phyloP scores from a whole-genome alignment of 352 stramenopile species.

The Pythium monospermum region DNA sequence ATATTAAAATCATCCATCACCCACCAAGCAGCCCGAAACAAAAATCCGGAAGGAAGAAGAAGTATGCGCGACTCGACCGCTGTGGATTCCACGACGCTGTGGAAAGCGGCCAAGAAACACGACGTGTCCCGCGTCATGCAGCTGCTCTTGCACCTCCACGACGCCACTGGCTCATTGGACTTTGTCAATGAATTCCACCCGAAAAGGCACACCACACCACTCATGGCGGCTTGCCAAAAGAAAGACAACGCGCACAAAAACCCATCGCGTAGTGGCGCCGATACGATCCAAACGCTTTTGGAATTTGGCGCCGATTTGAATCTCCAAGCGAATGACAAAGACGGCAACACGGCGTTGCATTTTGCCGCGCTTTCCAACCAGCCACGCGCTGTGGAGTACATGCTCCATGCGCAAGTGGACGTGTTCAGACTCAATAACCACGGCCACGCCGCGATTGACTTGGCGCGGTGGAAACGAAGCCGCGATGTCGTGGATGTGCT shows the following conservation, averaged over 20 bases:
- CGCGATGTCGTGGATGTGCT: slow-evolving; percentile 37
- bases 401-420: slow-evolving; percentile 45
- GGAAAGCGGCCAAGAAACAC: not conserved
- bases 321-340: slow-evolving; percentile 28
- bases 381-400: slow-evolving; percentile 39
- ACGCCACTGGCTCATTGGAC: not conserved
- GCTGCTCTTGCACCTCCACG: too few species aligned
- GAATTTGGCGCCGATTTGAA: slow-evolving; percentile 49
- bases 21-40: too few species aligned
- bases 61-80: not conserved
- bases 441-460: slow-evolving; percentile 53
- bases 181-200: not conserved
- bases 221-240: slow-evolving; percentile 64
- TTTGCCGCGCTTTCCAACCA: slow-evolving; percentile 56
- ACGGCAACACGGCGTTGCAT: slow-evolving; percentile 61
- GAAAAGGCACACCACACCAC: slow-evolving; percentile 33
- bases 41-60: too few species aligned
- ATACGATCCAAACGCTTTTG: slow-evolving; percentile 47
- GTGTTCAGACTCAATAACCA: slow-evolving; percentile 46
- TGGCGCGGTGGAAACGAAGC: slow-evolving; percentile 42
- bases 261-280: slow-evolving; percentile 12
- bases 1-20: too few species aligned
- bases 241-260: slow-evolving; percentile 26
- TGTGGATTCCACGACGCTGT: not conserved
- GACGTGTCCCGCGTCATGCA: too few species aligned